These are phyloP conservation scores for Phytophthora lateralis DNA, from an alignment of 352 stramenopile genomes.

Conservation along the genomic window DNA sequence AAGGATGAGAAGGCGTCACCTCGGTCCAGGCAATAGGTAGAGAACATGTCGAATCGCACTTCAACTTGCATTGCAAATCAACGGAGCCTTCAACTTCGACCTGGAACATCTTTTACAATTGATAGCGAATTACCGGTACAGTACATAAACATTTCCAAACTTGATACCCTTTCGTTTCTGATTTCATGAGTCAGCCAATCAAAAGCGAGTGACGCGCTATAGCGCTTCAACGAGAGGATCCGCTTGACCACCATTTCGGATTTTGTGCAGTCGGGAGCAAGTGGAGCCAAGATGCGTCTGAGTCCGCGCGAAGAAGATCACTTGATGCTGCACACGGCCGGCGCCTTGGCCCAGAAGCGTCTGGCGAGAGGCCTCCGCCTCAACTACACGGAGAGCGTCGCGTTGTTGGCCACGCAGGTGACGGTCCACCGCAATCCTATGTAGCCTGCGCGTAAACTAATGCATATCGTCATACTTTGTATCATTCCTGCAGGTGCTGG, in stretches of 20 bases:
- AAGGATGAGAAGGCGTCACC: slow-evolving; percentile 9
- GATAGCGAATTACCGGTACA: too few relatives aligned
- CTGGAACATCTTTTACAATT: too few relatives aligned
- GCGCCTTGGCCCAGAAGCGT: slow-evolving; percentile 94
- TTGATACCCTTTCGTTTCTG: not conserved
- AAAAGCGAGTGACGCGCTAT: slow-evolving; percentile 1
- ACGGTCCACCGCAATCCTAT: not conserved
- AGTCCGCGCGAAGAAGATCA: slow-evolving; percentile 79
- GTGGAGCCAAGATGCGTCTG: slow-evolving; percentile 46
- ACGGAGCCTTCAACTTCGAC: too few relatives aligned
- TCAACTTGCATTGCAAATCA: slow-evolving; percentile 24
- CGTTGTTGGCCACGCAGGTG: slow-evolving; percentile 91
- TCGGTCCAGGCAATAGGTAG: slow-evolving; percentile 4
- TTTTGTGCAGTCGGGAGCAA: slow-evolving; percentile 18
- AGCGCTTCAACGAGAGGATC: slow-evolving; percentile 18
- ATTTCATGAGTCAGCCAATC: not conserved
- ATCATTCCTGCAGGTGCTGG: slow-evolving; percentile 80
- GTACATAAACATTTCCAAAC: not conserved
- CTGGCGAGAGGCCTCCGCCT: slow-evolving; percentile 92
- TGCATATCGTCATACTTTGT: not conserved
- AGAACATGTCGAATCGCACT: slow-evolving; percentile 14
- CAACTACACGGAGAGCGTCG: slow-evolving; percentile 94
- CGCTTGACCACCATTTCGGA: slow-evolving; percentile 20
- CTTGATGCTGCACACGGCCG: slow-evolving; percentile 83
- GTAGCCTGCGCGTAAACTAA: not conserved